Conservation (phyloP, 1,139 yeast species). For the Kurtzmaniella natalensis region DNA sequence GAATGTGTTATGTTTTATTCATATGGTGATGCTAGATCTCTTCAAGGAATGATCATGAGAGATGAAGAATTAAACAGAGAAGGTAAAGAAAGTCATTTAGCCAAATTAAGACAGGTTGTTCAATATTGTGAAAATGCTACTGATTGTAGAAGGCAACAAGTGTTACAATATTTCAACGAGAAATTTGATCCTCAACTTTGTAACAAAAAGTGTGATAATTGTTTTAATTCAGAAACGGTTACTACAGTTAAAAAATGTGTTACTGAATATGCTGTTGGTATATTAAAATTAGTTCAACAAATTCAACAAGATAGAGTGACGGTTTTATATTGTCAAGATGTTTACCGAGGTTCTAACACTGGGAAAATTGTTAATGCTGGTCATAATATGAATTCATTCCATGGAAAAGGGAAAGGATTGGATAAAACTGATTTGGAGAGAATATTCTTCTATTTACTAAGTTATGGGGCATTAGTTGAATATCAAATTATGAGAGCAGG, state of each 20-base stretch:
- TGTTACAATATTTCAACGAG: conserved; percentile 86
- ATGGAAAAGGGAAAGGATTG: conserved; percentile 65
- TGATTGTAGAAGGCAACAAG: conserved; percentile 88
- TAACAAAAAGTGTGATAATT: conserved; percentile 78
- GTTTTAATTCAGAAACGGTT: conserved; percentile 48
- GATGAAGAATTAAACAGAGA: conserved; percentile 63
- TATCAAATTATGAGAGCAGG: conserved; percentile 71
- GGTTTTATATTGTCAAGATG: conserved; percentile 74
- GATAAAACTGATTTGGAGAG: conserved; percentile 73
- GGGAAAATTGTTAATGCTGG: conserved; percentile 60
- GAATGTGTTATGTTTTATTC: conserved; percentile 80
- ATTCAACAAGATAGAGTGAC: conserved; percentile 66
- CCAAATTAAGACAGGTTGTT: conserved; percentile 76
- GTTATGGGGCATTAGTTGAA: conserved; percentile 67
- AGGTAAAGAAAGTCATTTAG: conserved; percentile 73
- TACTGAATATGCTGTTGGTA: conserved; percentile 57
- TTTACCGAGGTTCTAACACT: conserved; percentile 70
- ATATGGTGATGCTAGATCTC: conserved; percentile 68
- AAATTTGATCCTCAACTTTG: conserved; percentile 66
- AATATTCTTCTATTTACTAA: conserved; percentile 70
- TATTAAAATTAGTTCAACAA: conserved; percentile 54
- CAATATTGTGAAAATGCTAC: conserved; percentile 89
- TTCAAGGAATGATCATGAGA: conserved; percentile 72
- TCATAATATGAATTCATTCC: conserved; percentile 54
- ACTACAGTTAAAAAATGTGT: conserved; percentile 58